Percentiles rank a stretch among this genome's conserved stretches.
Evolutionary conservation across 768 basidiomycete genomes (phyloP).

Genomic region (Lactarius psammicola): DNA sequence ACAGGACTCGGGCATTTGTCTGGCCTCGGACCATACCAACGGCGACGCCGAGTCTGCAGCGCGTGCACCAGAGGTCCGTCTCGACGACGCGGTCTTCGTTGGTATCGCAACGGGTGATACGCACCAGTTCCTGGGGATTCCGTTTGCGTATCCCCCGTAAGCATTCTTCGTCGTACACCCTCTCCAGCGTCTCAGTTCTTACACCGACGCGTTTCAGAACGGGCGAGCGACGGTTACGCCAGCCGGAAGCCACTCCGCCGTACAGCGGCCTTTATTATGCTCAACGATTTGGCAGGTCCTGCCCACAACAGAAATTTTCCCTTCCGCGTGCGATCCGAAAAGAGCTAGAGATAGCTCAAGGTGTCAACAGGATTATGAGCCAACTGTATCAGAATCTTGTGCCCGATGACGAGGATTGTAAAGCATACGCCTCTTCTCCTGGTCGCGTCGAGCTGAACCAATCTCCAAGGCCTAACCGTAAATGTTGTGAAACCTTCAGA

Average conservation of each 20-base stretch:
- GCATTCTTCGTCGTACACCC: constrained; percentile 13
- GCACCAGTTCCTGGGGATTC: constrained; percentile 41
- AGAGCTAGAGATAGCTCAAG: not conserved
- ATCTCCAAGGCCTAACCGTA: constrained; percentile 30
- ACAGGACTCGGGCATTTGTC: not conserved
- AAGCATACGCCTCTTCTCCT: not conserved
- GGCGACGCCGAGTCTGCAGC: not conserved
- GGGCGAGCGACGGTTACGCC: constrained; percentile 39
- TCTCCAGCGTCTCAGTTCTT: not conserved
- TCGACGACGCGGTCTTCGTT: constrained; percentile 34
- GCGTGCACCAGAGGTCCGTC: constrained; percentile 11
- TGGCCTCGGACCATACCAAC: not conserved
- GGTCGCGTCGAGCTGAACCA: not conserved
- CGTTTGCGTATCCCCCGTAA: constrained; percentile 41
- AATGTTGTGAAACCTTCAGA: constrained; percentile 32
- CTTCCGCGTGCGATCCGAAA: not conserved
- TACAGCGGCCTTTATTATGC: constrained; percentile 24
- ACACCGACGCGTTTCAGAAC: constrained; percentile 27
- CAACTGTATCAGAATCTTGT: not conserved
- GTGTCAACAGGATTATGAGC: not conserved
- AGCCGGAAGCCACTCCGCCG: constrained; percentile 30
- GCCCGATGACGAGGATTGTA: constrained; percentile 20
- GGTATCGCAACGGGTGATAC: constrained; percentile 32
- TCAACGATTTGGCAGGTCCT: constrained; percentile 28
- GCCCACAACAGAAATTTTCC: constrained; percentile 28